These are phyloP conservation scores for Flaveria trinervia DNA, from an alignment of 129 eudicot species.

Conservation along the genomic window DNA sequence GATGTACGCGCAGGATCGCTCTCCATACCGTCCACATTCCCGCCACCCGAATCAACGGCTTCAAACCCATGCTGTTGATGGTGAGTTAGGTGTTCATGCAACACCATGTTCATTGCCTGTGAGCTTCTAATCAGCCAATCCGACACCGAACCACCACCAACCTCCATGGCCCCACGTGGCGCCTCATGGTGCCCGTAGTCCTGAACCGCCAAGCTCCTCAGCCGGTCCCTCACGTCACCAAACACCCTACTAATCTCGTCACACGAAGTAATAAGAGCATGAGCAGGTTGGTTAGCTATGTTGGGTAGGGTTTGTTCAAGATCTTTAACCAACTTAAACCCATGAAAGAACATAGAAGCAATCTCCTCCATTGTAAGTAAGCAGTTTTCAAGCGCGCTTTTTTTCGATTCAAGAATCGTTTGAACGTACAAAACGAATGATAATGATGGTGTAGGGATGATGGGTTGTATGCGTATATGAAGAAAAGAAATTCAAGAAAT, in stretches of 20 bases:
- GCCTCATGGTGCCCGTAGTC: conserved; percentile 32
- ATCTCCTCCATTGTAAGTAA: conserved; percentile 50
- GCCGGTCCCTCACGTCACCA: conserved; percentile 42
- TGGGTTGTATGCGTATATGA: conserved; percentile 20
- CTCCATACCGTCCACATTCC: conserved; percentile 27
- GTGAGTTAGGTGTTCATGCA: conserved; percentile 29
- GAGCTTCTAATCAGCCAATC: conserved; percentile 47
- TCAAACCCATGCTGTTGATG: conserved; percentile 32
- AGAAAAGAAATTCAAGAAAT: conserved; percentile 26
- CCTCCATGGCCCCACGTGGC: conserved; percentile 24
- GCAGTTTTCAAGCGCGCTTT: background rate
- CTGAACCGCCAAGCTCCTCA: conserved; percentile 36
- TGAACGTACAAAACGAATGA: background rate
- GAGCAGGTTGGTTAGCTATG: conserved; percentile 48
- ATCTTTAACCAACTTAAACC: conserved; percentile 59
- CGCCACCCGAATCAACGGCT: conserved; percentile 34
- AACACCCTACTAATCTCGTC: conserved; percentile 62
- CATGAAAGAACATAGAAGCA: conserved; percentile 42
- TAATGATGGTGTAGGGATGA: conserved; percentile 14
- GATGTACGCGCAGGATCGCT: conserved; percentile 32
- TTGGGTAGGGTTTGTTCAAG: conserved; percentile 58
- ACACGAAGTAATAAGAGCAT: conserved; percentile 41
- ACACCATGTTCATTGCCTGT: conserved; percentile 39
- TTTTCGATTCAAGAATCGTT: background rate
- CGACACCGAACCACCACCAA: conserved; percentile 36